phyloP scores from a whole-genome alignment of 805 yeast species.

The Saccharomycopsis babjevae region DNA sequence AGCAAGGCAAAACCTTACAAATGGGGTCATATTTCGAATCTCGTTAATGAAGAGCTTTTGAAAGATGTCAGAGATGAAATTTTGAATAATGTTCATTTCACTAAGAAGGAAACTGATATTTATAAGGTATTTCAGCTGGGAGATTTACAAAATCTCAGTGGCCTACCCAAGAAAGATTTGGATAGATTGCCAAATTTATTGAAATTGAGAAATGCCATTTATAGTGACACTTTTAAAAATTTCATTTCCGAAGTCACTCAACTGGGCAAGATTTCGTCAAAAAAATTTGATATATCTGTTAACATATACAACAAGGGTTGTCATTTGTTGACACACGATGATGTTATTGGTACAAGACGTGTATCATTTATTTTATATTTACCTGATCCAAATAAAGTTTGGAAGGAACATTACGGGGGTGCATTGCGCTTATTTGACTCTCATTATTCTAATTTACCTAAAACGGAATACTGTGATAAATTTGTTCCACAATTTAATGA shows the following conservation, averaged over 20 bases:
- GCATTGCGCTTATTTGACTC: slow-evolving; percentile 80
- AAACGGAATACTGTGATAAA: slow-evolving; percentile 56
- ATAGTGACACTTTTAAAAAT: slow-evolving; percentile 77
- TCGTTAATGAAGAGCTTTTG: slow-evolving; percentile 68
- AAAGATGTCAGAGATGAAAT: slow-evolving; percentile 80
- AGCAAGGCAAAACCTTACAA: slow-evolving; percentile 62
- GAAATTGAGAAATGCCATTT: slow-evolving; percentile 77
- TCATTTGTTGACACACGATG: slow-evolving; percentile 92
- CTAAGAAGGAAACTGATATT: slow-evolving; percentile 93
- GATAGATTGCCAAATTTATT: slow-evolving; percentile 63
- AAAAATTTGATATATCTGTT: slow-evolving; percentile 83
- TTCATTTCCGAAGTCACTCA: slow-evolving; percentile 68
- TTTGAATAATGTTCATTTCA: slow-evolving; percentile 72
- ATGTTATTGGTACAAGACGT: slow-evolving; percentile 90
- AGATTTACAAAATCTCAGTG: slow-evolving; percentile 85
- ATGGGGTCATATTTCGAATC: slow-evolving; percentile 75
- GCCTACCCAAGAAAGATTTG: slow-evolving; percentile 67
- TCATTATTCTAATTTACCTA: slow-evolving; percentile 81
- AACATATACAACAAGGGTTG: slow-evolving; percentile 90
- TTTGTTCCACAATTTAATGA: slow-evolving; percentile 92
- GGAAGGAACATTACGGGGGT: slow-evolving; percentile 95
- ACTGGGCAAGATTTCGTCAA: slow-evolving; percentile 84
- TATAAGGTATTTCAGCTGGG: slow-evolving; percentile 87
- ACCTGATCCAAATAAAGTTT: slow-evolving; percentile 81
- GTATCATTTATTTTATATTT: slow-evolving; percentile 86